phyloP scores from a whole-genome alignment of 352 stramenopile genomes.

The Globisporangium radiosum region DNA sequence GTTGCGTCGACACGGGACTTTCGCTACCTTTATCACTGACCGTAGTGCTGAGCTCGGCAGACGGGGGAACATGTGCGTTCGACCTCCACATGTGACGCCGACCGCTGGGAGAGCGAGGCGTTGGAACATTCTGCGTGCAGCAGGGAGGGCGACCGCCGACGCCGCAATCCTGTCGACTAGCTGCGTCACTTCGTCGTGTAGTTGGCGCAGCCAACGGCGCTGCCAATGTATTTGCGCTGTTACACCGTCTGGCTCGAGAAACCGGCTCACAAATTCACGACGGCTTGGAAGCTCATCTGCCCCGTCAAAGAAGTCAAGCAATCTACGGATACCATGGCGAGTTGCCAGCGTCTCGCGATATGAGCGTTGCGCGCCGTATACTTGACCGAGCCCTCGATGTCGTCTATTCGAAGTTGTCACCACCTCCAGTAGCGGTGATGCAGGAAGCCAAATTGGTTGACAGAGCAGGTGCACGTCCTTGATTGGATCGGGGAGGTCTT shows the following conservation, averaged over 20 bases:
- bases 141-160: background rate
- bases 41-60: background rate
- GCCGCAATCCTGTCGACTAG: background rate
- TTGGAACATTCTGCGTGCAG: background rate
- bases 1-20: background rate
- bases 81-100: background rate
- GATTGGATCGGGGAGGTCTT: background rate
- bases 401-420: background rate
- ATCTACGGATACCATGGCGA: background rate
- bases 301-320: slow-evolving; percentile 7
- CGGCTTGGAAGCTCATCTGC: background rate
- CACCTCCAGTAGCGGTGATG: background rate
- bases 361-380: background rate
- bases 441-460: background rate
- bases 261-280: background rate
- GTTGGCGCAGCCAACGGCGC: background rate
- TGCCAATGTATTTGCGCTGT: background rate
- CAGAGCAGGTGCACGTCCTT: background rate
- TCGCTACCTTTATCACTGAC: background rate
- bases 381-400: background rate
- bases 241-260: background rate
- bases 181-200: background rate
- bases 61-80: background rate
- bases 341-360: background rate
- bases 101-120: background rate